Evolutionary conservation across 2,329 filamentous ascomycete species (phyloP).

Genomic region (Aureobasidium leucospermi): DNA sequence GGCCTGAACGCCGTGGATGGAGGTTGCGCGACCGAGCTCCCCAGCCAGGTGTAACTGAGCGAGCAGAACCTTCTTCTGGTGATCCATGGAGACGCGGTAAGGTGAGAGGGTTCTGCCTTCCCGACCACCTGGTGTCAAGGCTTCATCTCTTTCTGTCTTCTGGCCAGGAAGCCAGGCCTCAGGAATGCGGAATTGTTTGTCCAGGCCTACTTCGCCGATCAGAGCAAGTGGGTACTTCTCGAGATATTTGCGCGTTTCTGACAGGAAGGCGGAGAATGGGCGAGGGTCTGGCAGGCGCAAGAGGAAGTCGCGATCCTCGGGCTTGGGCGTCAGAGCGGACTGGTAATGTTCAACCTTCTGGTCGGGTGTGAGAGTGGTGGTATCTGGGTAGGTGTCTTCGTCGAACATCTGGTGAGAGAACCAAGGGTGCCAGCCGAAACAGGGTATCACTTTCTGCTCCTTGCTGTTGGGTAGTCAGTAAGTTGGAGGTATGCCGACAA

Average conservation of each 20-base stretch:
- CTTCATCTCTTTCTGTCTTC: constrained; percentile 36
- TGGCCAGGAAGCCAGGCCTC: constrained; percentile 43
- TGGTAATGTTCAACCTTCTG: constrained; percentile 55
- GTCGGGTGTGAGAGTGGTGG: constrained; percentile 31
- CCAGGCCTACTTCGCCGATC: constrained; percentile 70
- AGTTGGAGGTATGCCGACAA: background rate
- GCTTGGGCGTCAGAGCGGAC: constrained; percentile 53
- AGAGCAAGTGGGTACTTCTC: constrained; percentile 55
- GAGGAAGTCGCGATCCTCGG: constrained; percentile 45
- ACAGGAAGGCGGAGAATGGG: constrained; percentile 52
- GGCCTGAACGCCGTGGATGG: constrained; percentile 67
- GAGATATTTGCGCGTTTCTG: constrained; percentile 50
- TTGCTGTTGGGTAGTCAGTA: constrained; percentile 17
- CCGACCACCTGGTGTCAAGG: constrained; percentile 60
- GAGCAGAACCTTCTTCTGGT: constrained; percentile 60
- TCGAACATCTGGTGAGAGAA: constrained; percentile 71
- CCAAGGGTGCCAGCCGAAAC: constrained; percentile 87
- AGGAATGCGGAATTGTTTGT: constrained; percentile 70
- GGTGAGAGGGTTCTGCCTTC: constrained; percentile 62
- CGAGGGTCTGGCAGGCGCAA: constrained; percentile 51
- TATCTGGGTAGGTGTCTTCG: constrained; percentile 37
- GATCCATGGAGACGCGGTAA: constrained; percentile 58
- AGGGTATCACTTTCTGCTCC: constrained; percentile 51
- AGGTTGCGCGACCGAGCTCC: constrained; percentile 57
- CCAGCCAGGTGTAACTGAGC: constrained; percentile 67